These are phyloP conservation scores for Boletus subparvulus DNA, from an alignment of 768 basidiomycete species.

Conservation along the genomic window DNA sequence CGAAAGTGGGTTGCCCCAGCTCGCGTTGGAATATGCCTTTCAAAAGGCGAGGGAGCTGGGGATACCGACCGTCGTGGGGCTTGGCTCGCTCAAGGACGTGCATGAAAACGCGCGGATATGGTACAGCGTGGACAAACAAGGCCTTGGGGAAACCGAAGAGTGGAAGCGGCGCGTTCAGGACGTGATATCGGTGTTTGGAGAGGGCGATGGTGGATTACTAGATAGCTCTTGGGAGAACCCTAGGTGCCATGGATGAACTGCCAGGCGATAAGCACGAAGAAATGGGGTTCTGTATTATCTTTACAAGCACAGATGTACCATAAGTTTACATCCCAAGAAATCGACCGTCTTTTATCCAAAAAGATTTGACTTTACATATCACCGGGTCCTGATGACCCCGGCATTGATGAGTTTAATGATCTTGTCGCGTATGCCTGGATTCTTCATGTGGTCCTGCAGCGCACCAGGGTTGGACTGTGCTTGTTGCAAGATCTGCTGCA, in stretches of 20 bases:
- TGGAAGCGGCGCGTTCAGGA: slow-evolving; percentile 41
- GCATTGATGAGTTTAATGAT: slow-evolving; percentile 89
- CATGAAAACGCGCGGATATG: slow-evolving; percentile 70
- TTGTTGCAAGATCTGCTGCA: slow-evolving; percentile 94
- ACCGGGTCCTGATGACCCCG: slow-evolving; percentile 89
- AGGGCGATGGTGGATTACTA: slow-evolving; percentile 43
- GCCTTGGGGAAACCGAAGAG: slow-evolving; percentile 35
- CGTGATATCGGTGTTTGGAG: slow-evolving; percentile 45
- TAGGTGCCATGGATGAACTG: slow-evolving; percentile 12
- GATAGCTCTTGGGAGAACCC: slow-evolving; percentile 79
- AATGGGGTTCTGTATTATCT: slow-evolving; percentile 19
- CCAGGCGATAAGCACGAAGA: neutral
- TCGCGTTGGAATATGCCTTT: slow-evolving; percentile 76
- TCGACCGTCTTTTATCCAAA: slow-evolving; percentile 14
- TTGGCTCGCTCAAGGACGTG: slow-evolving; percentile 70
- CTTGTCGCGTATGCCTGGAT: slow-evolving; percentile 74
- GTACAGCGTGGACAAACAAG: slow-evolving; percentile 52
- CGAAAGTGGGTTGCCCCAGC: slow-evolving; percentile 47
- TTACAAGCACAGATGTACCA: slow-evolving; percentile 23
- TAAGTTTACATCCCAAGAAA: slow-evolving; percentile 22
- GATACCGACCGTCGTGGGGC: slow-evolving; percentile 69
- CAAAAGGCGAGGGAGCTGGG: slow-evolving; percentile 42
- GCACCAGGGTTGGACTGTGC: slow-evolving; percentile 87
- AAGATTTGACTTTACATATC: slow-evolving; percentile 23
- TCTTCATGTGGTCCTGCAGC: slow-evolving; percentile 96